phyloP scores from a whole-genome alignment of 1,284 basidiomycete species.

The Sporisorium reilianum region DNA sequence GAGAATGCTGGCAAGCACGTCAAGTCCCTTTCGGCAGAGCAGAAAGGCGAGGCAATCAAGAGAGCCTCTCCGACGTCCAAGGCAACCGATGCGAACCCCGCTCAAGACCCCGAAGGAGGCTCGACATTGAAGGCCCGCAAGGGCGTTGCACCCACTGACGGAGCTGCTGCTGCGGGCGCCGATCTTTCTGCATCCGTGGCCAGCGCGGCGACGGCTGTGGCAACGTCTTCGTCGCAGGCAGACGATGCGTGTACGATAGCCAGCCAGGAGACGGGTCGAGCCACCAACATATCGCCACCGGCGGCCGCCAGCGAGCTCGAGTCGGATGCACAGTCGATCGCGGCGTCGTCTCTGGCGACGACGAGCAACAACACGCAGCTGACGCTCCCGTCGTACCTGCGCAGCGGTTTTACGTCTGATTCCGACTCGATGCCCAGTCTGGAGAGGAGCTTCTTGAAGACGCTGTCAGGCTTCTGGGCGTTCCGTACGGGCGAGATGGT shows the following conservation, averaged over 20 bases:
- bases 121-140: constrained; percentile 23
- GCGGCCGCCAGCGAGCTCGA: constrained; percentile 47
- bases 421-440: constrained; percentile 52
- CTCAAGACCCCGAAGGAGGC: constrained; percentile 62
- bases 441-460: constrained; percentile 76
- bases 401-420: constrained; percentile 45
- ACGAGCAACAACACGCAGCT: constrained; percentile 37
- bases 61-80: neutral
- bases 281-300: constrained; percentile 30
- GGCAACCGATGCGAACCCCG: constrained; percentile 56
- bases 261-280: constrained; percentile 37
- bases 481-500: constrained; percentile 73
- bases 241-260: constrained; percentile 40
- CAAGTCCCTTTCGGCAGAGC: neutral
- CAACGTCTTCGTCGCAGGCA: constrained; percentile 22
- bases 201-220: constrained; percentile 16
- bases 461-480: constrained; percentile 79
- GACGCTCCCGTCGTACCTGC: constrained; percentile 47
- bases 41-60: constrained; percentile 19
- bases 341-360: constrained; percentile 41
- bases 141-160: neutral
- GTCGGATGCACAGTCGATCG: constrained; percentile 51
- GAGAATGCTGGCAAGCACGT: constrained; percentile 7
- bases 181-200: constrained; percentile 17
- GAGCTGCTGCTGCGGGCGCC: neutral